Base-by-base conservation (phyloP, 805 yeast genomes). In the Lachancea waltii region DNA sequence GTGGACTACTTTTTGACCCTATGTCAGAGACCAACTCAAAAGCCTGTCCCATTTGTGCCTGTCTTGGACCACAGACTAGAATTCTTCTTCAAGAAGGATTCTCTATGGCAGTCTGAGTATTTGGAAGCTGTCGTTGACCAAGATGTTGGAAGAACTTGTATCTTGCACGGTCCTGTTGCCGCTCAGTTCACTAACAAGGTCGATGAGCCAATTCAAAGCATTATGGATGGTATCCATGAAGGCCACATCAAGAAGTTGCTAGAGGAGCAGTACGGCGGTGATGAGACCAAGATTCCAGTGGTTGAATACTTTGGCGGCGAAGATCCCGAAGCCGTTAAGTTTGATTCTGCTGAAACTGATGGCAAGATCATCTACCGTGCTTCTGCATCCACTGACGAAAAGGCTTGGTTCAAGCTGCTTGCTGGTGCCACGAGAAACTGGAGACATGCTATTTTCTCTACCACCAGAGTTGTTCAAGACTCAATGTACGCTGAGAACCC, bases 101-200 rank as follows among this genome's bases (percentile, higher is more conserved):
- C 97, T 21, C 73, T 92, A 63, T 92, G 98, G 98, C 99, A 92
- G 74, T 84, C 95, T 17, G 97, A 92, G 72, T 90, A 85, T 62
- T 75, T 92, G 60, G 97, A 87, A 62, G 85, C 97, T 43, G 97
- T 92, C 59, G 89, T 85, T 49, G 97, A 75, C 50, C 86, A 83
- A 56, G 99, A 92, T 62, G 97, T 92, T 46, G 89, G 89, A 66
- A 83, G 98, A 74, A 90, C 97, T n/a, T 94, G 98, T 83, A 87
- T 92, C 51, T 75, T 92, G 56, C 96, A 87, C 56, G 97, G 98
- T 53, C 99, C 99, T 36, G 97, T 92, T 50, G 95, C 99, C 53
- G 96, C 95, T 53, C 87, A 81, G 67, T 89, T 70, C 71, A 80
- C 97, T 53, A 83, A 73, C 55, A 70, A 73, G 58, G 92, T 85